A percentile compares a stretch with the other conserved stretches of the same genome.
These are phyloP conservation scores for Ajuga reptans DNA, from an alignment of 305 asterid genomes.

Conservation along the genomic window DNA sequence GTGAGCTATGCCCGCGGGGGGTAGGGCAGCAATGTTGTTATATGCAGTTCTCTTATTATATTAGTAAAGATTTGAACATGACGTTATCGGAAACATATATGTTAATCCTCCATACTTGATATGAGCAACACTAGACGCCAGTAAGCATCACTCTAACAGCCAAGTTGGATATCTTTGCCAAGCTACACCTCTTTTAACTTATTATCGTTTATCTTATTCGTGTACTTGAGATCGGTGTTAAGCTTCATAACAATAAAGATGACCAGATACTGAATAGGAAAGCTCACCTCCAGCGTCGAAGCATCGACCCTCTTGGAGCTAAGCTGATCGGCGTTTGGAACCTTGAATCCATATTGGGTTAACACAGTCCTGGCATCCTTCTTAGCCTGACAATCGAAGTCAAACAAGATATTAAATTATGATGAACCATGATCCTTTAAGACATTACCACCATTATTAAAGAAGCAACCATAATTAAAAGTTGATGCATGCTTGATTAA, in stretches of 20 bases:
- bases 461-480: background rate
- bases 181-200: background rate
- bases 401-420: conserved; percentile 3
- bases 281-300: conserved; percentile 65
- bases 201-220: background rate
- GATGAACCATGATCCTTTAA: background rate
- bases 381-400: conserved; percentile 41
- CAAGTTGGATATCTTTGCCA: background rate
- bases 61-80: background rate
- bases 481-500: conserved; percentile 8
- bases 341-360: conserved; percentile 67
- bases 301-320: conserved; percentile 71
- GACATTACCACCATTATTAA: background rate
- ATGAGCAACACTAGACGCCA: background rate
- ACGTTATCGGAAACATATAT: background rate
- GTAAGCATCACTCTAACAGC: no score
- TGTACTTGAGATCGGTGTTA: background rate
- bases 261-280: background rate
- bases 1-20: no score
- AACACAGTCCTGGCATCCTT: conserved; percentile 54
- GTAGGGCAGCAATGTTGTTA: no score
- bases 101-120: background rate
- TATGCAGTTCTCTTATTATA: no score
- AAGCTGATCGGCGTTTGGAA: conserved; percentile 76
- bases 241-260: background rate